A percentile compares a stretch with the other conserved stretches of the same genome.
Evolutionary conservation across 2,329 filamentous ascomycete species (phyloP).

Genomic region (Colletotrichum incanum): DNA sequence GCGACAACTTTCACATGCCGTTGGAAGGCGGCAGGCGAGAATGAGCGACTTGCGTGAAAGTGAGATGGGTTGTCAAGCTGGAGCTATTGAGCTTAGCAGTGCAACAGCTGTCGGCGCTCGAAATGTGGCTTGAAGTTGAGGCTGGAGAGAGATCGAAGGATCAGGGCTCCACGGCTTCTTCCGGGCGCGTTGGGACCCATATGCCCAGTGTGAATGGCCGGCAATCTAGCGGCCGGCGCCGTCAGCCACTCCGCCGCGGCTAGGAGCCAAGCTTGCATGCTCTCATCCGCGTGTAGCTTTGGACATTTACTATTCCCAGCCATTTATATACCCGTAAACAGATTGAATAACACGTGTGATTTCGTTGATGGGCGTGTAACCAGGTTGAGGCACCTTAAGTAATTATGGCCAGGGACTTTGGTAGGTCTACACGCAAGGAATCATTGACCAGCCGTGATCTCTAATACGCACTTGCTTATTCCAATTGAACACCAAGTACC

Average conservation of each 20-base stretch:
- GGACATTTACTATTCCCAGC: neutral
- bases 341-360: neutral
- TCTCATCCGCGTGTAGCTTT: neutral
- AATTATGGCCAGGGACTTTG: neutral
- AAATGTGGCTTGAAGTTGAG: slow-evolving; percentile 16
- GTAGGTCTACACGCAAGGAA: slow-evolving; percentile 13
- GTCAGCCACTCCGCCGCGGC: neutral
- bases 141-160: neutral
- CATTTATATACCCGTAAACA: too few relatives aligned
- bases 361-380: neutral
- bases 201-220: slow-evolving; percentile 5
- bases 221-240: slow-evolving; percentile 6
- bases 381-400: neutral
- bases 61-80: slow-evolving; percentile 13
- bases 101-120: slow-evolving; percentile 10
- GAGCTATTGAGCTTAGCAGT: slow-evolving; percentile 7
- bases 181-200: slow-evolving; percentile 9
- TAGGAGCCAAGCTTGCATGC: slow-evolving; percentile 6
- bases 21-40: neutral
- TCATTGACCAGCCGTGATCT: slow-evolving; percentile 17
- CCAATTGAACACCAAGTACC: neutral
- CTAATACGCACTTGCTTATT: neutral
- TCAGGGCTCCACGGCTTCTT: slow-evolving; percentile 4
- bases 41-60: neutral
- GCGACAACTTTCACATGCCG: slow-evolving; percentile 30